A percentile compares a stretch with the other conserved stretches of the same genome.
These are phyloP conservation scores for Alternaria gaisen DNA, from an alignment of 2,329 filamentous ascomycete species.

Conservation along the genomic window DNA sequence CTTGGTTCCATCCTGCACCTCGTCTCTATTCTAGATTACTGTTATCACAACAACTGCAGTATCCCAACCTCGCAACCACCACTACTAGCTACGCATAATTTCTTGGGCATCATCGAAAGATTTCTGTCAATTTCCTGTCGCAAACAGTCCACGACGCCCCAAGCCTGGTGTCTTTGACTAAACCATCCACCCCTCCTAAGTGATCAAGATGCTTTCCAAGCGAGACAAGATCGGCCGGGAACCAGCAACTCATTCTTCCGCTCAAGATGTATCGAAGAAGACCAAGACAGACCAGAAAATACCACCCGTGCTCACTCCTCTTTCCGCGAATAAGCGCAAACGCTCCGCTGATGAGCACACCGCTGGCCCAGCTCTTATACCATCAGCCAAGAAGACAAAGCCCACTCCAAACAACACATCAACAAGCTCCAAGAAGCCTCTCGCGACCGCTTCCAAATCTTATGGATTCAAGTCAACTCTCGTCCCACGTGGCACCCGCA, in stretches of 20 bases:
- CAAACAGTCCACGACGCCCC: background rate
- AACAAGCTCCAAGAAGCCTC: background rate
- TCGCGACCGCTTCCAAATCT: background rate
- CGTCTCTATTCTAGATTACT: background rate
- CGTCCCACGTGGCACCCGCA: conserved; percentile 19
- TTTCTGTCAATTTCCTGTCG: background rate
- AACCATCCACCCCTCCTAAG: background rate
- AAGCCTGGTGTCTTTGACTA: background rate
- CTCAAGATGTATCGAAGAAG: background rate
- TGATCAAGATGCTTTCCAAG: background rate
- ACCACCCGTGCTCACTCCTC: background rate
- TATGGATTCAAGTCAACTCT: conserved; percentile 6
- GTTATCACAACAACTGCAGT: background rate
- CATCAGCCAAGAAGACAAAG: background rate
- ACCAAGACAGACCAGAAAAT: background rate
- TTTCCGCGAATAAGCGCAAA: background rate
- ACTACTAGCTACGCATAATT: background rate
- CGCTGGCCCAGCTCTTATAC: background rate
- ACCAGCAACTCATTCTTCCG: too few species aligned
- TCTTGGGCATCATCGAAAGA: background rate
- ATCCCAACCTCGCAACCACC: background rate
- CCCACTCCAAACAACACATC: too few species aligned
- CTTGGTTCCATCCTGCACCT: background rate
- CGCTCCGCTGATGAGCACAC: background rate
- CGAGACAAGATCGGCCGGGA: background rate